Evolutionary conservation across 148 eudicot genomes (phyloP).

Genomic region (Chenopodium quinoa): DNA sequence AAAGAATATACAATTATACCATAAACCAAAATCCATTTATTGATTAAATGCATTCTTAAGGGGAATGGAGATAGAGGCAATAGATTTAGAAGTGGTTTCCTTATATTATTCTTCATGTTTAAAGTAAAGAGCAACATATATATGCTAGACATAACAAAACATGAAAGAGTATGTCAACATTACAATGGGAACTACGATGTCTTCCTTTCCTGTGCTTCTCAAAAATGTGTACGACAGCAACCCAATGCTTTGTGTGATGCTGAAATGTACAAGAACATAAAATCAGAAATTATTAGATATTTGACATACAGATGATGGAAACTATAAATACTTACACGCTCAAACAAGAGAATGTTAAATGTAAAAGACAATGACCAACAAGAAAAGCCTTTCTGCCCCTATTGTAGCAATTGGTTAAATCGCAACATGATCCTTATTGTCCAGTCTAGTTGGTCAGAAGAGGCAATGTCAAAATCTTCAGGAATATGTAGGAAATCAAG

Average conservation of each 20-base stretch:
- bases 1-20: background rate
- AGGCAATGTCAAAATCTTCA: background rate
- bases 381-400: background rate
- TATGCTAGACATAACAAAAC: background rate
- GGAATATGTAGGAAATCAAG: background rate
- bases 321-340: conserved; percentile 9
- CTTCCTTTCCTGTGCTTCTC: conserved; percentile 89
- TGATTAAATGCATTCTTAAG: background rate
- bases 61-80: background rate
- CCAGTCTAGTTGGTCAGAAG: background rate
- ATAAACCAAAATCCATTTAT: background rate
- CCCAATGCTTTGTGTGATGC: conserved; percentile 72
- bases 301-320: background rate
- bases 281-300: conserved; percentile 4
- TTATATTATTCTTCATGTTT: background rate
- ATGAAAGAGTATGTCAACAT: conserved; percentile 9
- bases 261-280: conserved; percentile 24
- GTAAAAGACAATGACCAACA: background rate
- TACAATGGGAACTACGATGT: conserved; percentile 98
- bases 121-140: background rate
- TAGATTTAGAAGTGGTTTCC: background rate
- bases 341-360: background rate
- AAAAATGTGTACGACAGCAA: conserved; percentile 88
- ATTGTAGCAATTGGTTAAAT: background rate
- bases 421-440: background rate